Evolutionary conservation across 2,329 filamentous ascomycete species (phyloP).

Genomic region (Cercospora sp.): DNA sequence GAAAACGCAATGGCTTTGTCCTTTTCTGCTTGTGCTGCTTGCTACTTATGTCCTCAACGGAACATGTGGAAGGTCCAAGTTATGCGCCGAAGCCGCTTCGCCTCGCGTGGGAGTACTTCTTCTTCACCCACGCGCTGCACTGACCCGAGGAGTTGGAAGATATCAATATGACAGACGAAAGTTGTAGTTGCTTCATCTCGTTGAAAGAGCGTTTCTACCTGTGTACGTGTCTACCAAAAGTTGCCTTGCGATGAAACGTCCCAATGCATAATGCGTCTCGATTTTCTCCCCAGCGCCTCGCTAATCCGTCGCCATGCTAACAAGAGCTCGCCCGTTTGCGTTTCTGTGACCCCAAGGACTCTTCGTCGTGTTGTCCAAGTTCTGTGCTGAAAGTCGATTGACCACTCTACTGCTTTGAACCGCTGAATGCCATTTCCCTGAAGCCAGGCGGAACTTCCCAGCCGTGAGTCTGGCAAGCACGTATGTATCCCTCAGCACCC

Average conservation of each 20-base stretch:
- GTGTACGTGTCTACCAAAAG: neutral
- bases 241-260: neutral
- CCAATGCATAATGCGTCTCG: neutral
- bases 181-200: neutral
- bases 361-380: neutral
- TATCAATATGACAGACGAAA: neutral
- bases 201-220: neutral
- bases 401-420: slow-evolving; percentile 4
- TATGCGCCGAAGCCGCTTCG: neutral
- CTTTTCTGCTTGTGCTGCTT: neutral
- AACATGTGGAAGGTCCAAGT: neutral
- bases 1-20: neutral
- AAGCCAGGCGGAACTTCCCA: slow-evolving; percentile 72
- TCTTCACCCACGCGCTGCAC: neutral
- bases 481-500: slow-evolving; percentile 70
- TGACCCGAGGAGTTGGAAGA: neutral
- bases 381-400: neutral
- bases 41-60: neutral
- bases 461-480: slow-evolving; percentile 68
- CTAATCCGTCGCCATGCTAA: neutral
- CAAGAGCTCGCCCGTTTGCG: neutral
- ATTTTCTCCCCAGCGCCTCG: slow-evolving; percentile 5
- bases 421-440: slow-evolving; percentile 46
- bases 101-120: neutral
- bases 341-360: neutral